Evolutionary conservation across 192 early-diverging fungal genomes (phyloP), one percentile per base, ranked within the genome.

Genomic region (Mortierella alpina): DNA sequence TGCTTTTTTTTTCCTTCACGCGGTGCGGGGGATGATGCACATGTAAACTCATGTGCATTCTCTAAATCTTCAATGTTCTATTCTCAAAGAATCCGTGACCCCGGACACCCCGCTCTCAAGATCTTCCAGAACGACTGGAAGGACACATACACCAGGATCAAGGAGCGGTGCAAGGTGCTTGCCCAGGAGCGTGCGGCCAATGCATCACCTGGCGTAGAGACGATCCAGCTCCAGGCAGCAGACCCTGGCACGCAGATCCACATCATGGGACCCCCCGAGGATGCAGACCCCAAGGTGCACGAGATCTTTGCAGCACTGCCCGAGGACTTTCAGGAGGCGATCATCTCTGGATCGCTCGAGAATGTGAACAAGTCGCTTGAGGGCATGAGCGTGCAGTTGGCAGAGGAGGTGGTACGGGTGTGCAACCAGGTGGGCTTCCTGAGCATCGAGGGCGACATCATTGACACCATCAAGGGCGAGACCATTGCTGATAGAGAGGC

Each of bases 41-140:
- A 56, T 20, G 54, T 44, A 9, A n/a, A 46, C 44, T 14, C 6
- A 18, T 18, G 15, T 46, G 51, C 46, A 58, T 64, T 63, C 40
- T 53, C 18, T 55, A 49, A 42, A 40, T 44, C 18, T 41, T 20
- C 23, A 47, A 15, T 17, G 55, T 18, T 59, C 17, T 49, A 41
- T 45, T 51, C 14, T 17, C 46, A 14, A 52, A 83, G 83, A 61
- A 86, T 86, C 53, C 66, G 68, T 23, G 77, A 93, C 53, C 70
- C 86, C 40, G 72, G 82, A 31, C 84, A 84, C 31, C 85, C 68
- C 50, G 93, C 96, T 5, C 88, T 88, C 48, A 86, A 91, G 31
- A 91, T 96, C 86, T 98, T 98, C 82, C 79, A 86, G 66, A 89
- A 90, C 52, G 97, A 99, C 84, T 93, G 97, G n/a, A 85, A 90